Evolutionary conservation across 805 yeast genomes (phyloP).

Genomic region (Yamadazyma olivae): DNA sequence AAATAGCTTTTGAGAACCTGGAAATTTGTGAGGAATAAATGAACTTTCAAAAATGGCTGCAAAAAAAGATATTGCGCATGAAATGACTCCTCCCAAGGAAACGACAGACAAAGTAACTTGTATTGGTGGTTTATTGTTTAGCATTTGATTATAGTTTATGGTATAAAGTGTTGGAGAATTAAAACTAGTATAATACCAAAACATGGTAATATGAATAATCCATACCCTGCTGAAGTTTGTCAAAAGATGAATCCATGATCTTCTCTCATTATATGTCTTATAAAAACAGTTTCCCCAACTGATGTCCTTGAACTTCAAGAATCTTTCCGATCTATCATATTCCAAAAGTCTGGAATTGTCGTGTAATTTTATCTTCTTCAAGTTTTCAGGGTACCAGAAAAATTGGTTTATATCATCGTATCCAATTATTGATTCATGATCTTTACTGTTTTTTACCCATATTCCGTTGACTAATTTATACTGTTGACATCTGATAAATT

Average conservation of each 20-base stretch:
- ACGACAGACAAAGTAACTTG: slow-evolving; percentile 44
- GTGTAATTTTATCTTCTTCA: slow-evolving; percentile 27
- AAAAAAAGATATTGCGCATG: slow-evolving; percentile 26
- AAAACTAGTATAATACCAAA: slow-evolving; percentile 73
- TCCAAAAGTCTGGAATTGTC: slow-evolving; percentile 30
- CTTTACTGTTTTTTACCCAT: slow-evolving; percentile 59
- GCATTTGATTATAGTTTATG: slow-evolving; percentile 32
- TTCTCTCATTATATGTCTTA: slow-evolving; percentile 46
- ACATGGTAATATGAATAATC: slow-evolving; percentile 70
- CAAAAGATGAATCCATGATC: slow-evolving; percentile 50
- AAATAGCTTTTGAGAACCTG: slow-evolving; percentile 17
- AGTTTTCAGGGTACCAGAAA: slow-evolving; percentile 45
- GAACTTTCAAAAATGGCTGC: slow-evolving; percentile 23
- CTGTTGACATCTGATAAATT: slow-evolving; percentile 65
- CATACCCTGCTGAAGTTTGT: slow-evolving; percentile 76
- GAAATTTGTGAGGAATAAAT: slow-evolving; percentile 25
- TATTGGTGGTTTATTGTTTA: slow-evolving; percentile 43
- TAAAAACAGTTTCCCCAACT: slow-evolving; percentile 41
- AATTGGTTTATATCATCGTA: slow-evolving; percentile 54
- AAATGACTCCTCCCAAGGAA: slow-evolving; percentile 45
- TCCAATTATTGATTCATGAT: slow-evolving; percentile 60
- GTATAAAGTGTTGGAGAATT: slow-evolving; percentile 55
- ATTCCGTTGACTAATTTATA: slow-evolving; percentile 53
- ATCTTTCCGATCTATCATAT: slow-evolving; percentile 28
- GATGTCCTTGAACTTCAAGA: slow-evolving; percentile 25